Base-by-base conservation (phyloP, 2,329 filamentous ascomycete species). In the Pseudogymnoascus sp. region DNA sequence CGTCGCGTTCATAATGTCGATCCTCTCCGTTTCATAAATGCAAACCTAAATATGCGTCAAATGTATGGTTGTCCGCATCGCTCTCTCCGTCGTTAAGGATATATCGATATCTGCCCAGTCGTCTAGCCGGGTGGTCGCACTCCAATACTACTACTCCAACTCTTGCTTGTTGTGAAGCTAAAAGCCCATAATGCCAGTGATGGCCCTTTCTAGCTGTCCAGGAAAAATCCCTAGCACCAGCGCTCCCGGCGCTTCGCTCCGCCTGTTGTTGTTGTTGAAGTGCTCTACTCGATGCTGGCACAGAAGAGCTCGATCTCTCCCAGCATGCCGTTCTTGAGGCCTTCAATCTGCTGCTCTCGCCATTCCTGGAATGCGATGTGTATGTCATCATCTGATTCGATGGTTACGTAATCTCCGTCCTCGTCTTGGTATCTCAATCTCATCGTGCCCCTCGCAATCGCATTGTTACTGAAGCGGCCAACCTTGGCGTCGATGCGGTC, bases 401-500 rank as follows among this genome's bases (percentile, higher is more conserved):
- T 97, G 60, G 88, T 92, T 65, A 99, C 90, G 72, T 88, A 93
- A 71, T 97, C 94, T 58, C 90, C 90, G 67, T 99, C 94, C 71
- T 92, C 89, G 71, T 99, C 94, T 60, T 87, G 84, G 75, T 97
- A 99, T 65, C 92, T 90, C 62, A 99, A 79, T 76, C 92, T 91
- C 69, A 97, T 85, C 67, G 88, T 87, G 65, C 91, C 90, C 71
- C 85, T 88, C 68, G 87, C 87, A 70, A 97, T 92, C 61, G 89
- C 92, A 72, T 90, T 89, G 68, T 83, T 88, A 19, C 91, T 96
- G 69, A 92, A 92, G 62, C 91, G 86, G 64, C 89, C 89, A 63
- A 99, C 84, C 75, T 99, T 99, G 28, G 92, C 91, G 72, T 99
- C 94, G 69, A 99, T 97, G 9, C 94, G 89, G 72, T 97, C 94